Conservation (phyloP, 139 green algal species). For the Tetraselmis chui region DNA sequence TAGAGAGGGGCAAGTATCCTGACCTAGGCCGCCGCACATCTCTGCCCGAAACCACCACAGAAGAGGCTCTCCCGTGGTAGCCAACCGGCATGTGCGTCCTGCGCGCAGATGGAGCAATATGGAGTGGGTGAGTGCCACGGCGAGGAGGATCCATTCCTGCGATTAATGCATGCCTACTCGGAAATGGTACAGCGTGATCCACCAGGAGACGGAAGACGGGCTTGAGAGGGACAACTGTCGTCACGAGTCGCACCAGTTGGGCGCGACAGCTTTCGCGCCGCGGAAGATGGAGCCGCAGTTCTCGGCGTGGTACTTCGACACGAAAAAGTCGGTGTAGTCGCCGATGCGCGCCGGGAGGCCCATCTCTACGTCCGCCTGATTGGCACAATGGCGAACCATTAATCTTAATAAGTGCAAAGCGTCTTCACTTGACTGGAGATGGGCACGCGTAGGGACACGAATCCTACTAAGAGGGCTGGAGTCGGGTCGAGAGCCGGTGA, state of each 20-base stretch:
- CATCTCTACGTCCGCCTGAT: slow-evolving; percentile 67
- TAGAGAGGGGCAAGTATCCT: too few relatives aligned
- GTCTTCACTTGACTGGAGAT: too few relatives aligned
- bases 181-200: background rate
- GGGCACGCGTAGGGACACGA: too few relatives aligned
- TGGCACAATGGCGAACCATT: too few relatives aligned
- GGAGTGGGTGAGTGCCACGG: background rate
- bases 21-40: slow-evolving; percentile 59
- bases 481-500: too few relatives aligned
- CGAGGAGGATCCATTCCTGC: too few relatives aligned
- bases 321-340: slow-evolving; percentile 97
- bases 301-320: slow-evolving; percentile 75
- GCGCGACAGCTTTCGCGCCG: slow-evolving; percentile 55
- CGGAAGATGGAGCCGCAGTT: slow-evolving; percentile 83
- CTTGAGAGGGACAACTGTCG: background rate
- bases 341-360: slow-evolving; percentile 68
- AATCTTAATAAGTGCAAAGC: too few relatives aligned
- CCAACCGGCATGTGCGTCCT: slow-evolving; percentile 84
- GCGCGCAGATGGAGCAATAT: too few relatives aligned
- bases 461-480: too few relatives aligned
- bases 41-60: slow-evolving; percentile 77
- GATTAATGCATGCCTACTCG: background rate
- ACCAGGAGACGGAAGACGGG: too few relatives aligned
- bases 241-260: slow-evolving; percentile 73
- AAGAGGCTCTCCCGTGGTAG: slow-evolving; percentile 87